Evolutionary conservation across 2,329 filamentous ascomycete species (phyloP).

Genomic region (Talaromyces sp.): DNA sequence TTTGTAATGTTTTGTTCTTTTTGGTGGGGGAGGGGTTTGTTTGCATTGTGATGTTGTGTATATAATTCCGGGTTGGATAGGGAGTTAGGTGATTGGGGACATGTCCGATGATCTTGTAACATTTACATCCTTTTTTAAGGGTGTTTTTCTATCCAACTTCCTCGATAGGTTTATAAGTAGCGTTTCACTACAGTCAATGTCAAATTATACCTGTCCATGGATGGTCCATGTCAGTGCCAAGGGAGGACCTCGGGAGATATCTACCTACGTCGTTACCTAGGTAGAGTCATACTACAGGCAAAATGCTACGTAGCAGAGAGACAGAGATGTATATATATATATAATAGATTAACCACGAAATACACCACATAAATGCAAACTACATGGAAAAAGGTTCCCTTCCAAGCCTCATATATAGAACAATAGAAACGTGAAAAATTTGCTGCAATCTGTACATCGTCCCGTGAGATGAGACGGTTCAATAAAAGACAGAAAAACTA

Average conservation of each 20-base stretch:
- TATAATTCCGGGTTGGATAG: background rate
- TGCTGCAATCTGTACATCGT: background rate
- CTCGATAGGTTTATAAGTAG: too few relatives aligned
- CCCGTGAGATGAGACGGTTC: background rate
- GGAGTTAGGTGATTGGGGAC: background rate
- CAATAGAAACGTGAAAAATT: background rate
- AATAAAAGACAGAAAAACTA: background rate
- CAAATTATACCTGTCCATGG: too few relatives aligned
- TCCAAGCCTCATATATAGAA: background rate
- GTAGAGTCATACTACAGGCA: background rate
- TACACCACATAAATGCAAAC: background rate
- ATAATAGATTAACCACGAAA: background rate
- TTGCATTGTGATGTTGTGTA: too few relatives aligned
- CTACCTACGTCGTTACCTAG: too few relatives aligned
- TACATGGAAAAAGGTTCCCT: background rate
- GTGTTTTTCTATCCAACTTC: too few relatives aligned
- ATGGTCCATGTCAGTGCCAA: too few relatives aligned
- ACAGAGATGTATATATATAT: too few relatives aligned
- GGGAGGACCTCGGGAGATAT: too few relatives aligned
- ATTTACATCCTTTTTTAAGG: too few relatives aligned
- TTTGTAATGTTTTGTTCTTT: slow-evolving; percentile 44
- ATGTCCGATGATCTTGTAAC: too few relatives aligned
- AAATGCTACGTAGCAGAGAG: background rate
- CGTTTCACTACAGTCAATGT: background rate
- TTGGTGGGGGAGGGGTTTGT: too few relatives aligned